Evolutionary conservation across 192 early-diverging fungal species (phyloP), one percentile per base, ranked within the genome.

Genomic region (Coemansia sp.): DNA sequence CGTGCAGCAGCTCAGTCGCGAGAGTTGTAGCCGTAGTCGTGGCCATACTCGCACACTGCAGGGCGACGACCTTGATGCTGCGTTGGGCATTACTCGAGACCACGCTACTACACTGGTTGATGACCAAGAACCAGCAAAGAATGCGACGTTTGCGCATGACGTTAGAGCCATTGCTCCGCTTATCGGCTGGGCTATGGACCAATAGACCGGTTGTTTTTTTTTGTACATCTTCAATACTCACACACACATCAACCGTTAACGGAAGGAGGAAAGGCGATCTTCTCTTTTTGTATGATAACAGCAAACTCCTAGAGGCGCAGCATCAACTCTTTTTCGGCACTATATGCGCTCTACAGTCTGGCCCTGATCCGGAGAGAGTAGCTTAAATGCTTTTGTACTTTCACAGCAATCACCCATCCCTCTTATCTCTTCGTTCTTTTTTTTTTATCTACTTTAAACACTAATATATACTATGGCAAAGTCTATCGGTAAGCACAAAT

Each of bases 131-230:
- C 61, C 49, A 5, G 55, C 31, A 1, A 29, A 64, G 40, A 20
- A 15, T 50, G 8, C 2, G 3, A 12, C 20, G 15, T 2, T 33
- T 36, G 62, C 55, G 24, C 27, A 46, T 5, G 52, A 52, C 9
- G 61, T 34, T 9, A 36, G 66, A 16, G 78, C 80, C 36, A 44
- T 78, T 64, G 80, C 80, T 5, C 80, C 80, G 39, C 69, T 83
- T 15, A 58, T 83, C 55, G 80, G 80, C 10, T 83, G 80, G 80
- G 75, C 80, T 3, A 60, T 83, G 46, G 80, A 78, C 64, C 65
- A 65, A 9, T 73, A 47, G 44, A 49, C 12, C 10, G 36, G 0
- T 9, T 8, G 15, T 49, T 61, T 41, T 61, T 40, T 66, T 61
- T 40, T 66, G 27, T 46, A 63, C 38, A 68, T 57, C 53, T 5